Conservation (phyloP, 2,329 filamentous ascomycete genomes). For the Phaeophleospora eucalypticola region DNA sequence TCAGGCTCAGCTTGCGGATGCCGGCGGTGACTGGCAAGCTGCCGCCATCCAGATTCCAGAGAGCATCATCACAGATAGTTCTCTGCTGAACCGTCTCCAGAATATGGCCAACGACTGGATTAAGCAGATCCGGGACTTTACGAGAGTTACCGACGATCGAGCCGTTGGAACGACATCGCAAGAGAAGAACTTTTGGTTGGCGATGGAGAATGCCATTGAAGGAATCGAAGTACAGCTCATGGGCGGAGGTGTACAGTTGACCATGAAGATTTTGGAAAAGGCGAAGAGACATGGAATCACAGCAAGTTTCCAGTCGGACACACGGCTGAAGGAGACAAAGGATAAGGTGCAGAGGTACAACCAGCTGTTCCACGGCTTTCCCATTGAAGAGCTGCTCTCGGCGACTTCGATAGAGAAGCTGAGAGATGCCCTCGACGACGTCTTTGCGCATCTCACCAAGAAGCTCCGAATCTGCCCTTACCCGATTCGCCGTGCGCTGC, state of each 20-base stretch:
- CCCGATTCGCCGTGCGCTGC: constrained; percentile 82
- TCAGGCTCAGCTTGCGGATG: constrained; percentile 74
- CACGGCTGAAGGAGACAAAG: constrained; percentile 89
- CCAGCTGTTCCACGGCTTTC: constrained; percentile 96
- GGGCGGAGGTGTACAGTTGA: constrained; percentile 83
- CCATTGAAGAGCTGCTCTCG: constrained; percentile 87
- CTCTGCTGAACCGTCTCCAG: constrained; percentile 89
- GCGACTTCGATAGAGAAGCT: constrained; percentile 85
- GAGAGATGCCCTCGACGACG: constrained; percentile 80
- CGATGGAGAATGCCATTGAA: constrained; percentile 90
- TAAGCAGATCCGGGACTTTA: constrained; percentile 95
- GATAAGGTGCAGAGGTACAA: constrained; percentile 99
- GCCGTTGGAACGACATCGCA: constrained; percentile 77
- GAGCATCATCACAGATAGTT: constrained; percentile 76
- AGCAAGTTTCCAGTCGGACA: constrained; percentile 94
- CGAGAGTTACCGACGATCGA: constrained; percentile 85
- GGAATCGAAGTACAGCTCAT: constrained; percentile 84
- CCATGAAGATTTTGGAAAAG: constrained; percentile 90
- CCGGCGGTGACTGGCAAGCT: constrained; percentile 61
- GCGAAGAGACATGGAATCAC: constrained; percentile 98
- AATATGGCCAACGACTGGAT: constrained; percentile 97
- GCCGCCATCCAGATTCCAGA: constrained; percentile 74
- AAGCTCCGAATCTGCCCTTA: constrained; percentile 96
- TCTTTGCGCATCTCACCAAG: constrained; percentile 94
- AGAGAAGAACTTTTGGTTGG: constrained; percentile 98